Evolutionary conservation across 768 basidiomycete genomes (phyloP).

Genomic region (Boletus pseudo-olivaceus): DNA sequence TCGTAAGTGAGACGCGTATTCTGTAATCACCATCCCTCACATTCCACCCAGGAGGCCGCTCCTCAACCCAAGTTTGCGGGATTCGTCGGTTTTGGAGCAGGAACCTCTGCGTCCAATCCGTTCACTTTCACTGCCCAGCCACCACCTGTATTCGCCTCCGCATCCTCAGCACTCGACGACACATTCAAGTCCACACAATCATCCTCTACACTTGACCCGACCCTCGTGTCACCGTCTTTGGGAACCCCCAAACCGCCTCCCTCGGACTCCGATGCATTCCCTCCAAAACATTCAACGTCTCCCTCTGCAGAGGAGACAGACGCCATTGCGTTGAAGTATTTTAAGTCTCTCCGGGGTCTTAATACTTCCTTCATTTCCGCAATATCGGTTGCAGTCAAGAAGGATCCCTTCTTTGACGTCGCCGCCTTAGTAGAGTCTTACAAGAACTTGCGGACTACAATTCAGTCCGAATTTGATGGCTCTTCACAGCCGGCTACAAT

Average conservation of each 20-base stretch:
- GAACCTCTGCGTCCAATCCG: constrained; percentile 27
- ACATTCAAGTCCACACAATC: constrained; percentile 12
- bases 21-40: constrained; percentile 15
- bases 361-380: constrained; percentile 64
- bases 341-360: constrained; percentile 67
- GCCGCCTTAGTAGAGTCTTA: constrained; percentile 56
- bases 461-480: constrained; percentile 54
- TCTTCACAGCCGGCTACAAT: constrained; percentile 18
- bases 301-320: constrained; percentile 27
- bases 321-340: constrained; percentile 49
- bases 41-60: constrained; percentile 17
- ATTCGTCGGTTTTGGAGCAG: constrained; percentile 51
- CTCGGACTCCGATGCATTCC: constrained; percentile 28
- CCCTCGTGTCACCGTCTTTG: constrained; percentile 24
- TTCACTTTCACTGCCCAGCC: constrained; percentile 41
- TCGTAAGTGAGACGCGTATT: constrained; percentile 23
- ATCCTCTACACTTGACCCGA: constrained; percentile 9
- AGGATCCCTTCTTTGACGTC: constrained; percentile 70
- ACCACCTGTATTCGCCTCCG: constrained; percentile 11
- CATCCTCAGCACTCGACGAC: constrained; percentile 6
- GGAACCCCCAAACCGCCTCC: neutral
- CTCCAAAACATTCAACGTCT: constrained; percentile 17
- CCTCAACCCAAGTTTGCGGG: constrained; percentile 45
- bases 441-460: constrained; percentile 48
- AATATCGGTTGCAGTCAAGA: constrained; percentile 54